Percentiles rank a stretch among this genome's conserved stretches.
phyloP scores from a whole-genome alignment of 495 filamentous ascomycete species.

The Neurospora sp. region DNA sequence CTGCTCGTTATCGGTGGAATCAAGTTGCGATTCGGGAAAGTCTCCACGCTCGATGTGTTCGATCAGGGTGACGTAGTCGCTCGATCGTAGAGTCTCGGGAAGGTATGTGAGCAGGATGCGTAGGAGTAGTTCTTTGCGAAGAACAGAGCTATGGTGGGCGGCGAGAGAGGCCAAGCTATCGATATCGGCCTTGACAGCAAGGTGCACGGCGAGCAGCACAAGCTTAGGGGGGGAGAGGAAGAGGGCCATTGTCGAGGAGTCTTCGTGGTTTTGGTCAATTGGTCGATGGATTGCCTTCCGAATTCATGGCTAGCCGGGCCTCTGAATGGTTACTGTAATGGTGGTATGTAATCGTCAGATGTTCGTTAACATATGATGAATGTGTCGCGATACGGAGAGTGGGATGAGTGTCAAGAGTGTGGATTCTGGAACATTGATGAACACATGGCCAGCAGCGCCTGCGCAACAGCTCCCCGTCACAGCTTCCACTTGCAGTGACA shows the following conservation, averaged over 20 bases:
- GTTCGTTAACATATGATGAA: not conserved
- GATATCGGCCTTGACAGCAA: slow-evolving; percentile 48
- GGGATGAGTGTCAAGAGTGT: not conserved
- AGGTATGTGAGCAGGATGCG: slow-evolving; percentile 79
- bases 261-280: not conserved
- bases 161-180: slow-evolving; percentile 51
- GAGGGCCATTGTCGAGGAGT: slow-evolving; percentile 23
- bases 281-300: not conserved
- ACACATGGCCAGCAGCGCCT: not conserved
- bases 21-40: slow-evolving; percentile 13
- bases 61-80: slow-evolving; percentile 51
- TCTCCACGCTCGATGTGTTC: slow-evolving; percentile 41
- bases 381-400: not conserved
- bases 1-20: slow-evolving; percentile 1
- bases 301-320: not conserved
- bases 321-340: not conserved
- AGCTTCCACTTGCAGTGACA: not conserved
- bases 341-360: not conserved
- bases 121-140: slow-evolving; percentile 58
- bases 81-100: slow-evolving; percentile 63
- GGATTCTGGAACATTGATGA: not conserved
- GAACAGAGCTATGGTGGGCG: slow-evolving; percentile 41
- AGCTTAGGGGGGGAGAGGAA: slow-evolving; percentile 49
- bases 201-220: slow-evolving; percentile 52
- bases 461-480: not conserved